Evolutionary conservation across 2,329 filamentous ascomycete genomes (phyloP), one percentile per base, ranked within the genome.

Genomic region (Rhynchosporium graminicola): DNA sequence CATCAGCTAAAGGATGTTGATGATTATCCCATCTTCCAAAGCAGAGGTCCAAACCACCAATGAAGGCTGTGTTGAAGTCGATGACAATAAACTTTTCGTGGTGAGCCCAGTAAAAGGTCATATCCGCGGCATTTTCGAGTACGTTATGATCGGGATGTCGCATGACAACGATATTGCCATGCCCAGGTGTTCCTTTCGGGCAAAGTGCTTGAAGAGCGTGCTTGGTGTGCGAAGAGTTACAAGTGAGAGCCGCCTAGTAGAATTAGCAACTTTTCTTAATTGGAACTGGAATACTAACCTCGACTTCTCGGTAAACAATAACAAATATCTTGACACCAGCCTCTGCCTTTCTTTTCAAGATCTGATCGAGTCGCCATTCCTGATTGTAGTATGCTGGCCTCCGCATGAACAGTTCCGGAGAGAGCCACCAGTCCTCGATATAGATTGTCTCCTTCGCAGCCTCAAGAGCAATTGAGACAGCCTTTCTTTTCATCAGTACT

Each of bases 41-140:
- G 76, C 95, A 99, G 38, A 98, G 80, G 77, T 99, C 95, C 5
- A 99, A 81, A 0, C 95, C 95, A 58, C 95, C 95, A 63, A 98
- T 94, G 72, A 98, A 98, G 13, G 92, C 95, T 69, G 94, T 78
- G 15, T 87, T 84, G 72, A 96, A 96, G 77, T 98, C 95, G 59
- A 98, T 90, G 20, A 99, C 90, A 60, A 98, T 90, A 73, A 97
- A 96, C 74, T 99, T 99, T 72, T 99, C 95, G 74, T 99, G 95
- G 74, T 99, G 95, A 0, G 95, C 95, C 87, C 94, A 98, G 78
- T 97, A 97, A 72, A 97, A 92, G 0, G 92, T 97, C 91, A 97
- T 96, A 70, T 98, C 94, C 36, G 90, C 90, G 2, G 89, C 90
- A 71, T 97, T 97, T 71, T 97, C 92, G 57, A 98, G 86, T 2